Conservation (phyloP, 495 filamentous ascomycete genomes). For the Xylaria palmicola region DNA sequence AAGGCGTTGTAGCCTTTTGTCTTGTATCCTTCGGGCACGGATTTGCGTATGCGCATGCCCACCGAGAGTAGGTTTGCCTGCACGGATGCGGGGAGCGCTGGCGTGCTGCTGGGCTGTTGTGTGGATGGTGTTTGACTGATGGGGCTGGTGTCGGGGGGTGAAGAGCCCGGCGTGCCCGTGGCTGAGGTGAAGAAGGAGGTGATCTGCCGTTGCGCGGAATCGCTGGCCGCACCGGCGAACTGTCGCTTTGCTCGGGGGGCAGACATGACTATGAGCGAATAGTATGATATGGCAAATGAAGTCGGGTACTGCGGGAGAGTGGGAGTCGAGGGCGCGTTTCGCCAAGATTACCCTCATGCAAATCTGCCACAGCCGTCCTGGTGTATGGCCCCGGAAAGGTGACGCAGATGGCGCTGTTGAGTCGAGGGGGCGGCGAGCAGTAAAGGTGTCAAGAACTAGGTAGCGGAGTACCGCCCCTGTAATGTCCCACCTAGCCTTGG, state of each 20-base stretch:
- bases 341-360: conserved; percentile 6
- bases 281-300: too few species aligned
- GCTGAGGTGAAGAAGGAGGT: conserved; percentile 45
- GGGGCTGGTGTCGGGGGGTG: conserved; percentile 1
- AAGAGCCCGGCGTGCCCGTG: conserved; percentile 7
- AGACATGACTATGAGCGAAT: too few species aligned
- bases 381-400: neutral
- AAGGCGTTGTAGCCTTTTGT: conserved; percentile 56
- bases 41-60: conserved; percentile 90
- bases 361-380: neutral
- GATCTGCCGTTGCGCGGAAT: conserved; percentile 49
- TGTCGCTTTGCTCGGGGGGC: conserved; percentile 47
- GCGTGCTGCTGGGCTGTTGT: neutral
- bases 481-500: neutral
- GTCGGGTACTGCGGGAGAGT: conserved; percentile 7
- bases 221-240: conserved; percentile 51
- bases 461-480: neutral
- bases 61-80: conserved; percentile 80
- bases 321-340: conserved; percentile 13
- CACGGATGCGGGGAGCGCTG: conserved; percentile 55
- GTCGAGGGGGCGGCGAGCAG: neutral
- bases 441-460: neutral
- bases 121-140: conserved; percentile 21
- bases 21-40: conserved; percentile 89
- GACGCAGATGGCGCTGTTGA: conserved; percentile 8